Conservation (phyloP, 2,329 filamentous ascomycete genomes). For the Epichloe gansuensis region DNA sequence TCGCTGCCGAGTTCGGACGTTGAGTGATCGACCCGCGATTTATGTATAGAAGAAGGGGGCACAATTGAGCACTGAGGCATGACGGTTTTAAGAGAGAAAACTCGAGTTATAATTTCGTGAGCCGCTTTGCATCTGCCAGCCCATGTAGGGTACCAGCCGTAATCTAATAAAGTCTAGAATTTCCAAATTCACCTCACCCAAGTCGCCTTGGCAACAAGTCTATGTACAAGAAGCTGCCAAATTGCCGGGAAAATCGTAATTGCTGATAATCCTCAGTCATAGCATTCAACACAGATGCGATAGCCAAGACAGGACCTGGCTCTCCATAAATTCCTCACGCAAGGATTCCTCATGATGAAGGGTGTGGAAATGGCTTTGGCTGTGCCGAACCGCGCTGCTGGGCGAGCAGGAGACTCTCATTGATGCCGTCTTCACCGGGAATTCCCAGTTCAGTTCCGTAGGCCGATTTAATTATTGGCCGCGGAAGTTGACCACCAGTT, state of each 20-base stretch:
- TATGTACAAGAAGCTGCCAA: no score
- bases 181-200: background rate
- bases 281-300: background rate
- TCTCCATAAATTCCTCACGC: no score
- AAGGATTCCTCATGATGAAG: no score
- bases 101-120: no score
- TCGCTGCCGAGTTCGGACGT: no score
- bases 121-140: background rate
- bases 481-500: slow-evolving; percentile 18
- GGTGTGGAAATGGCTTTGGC: no score
- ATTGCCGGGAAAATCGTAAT: no score
- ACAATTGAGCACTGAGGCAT: no score
- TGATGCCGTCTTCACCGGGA: background rate
- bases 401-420: background rate
- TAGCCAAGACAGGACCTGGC: background rate
- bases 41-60: no score
- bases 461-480: slow-evolving; percentile 16
- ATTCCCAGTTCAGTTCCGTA: slow-evolving; percentile 9
- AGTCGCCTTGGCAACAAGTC: background rate
- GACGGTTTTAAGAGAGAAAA: no score
- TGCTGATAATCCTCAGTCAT: no score
- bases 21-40: no score
- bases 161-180: background rate
- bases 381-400: background rate
- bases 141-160: background rate